Base-by-base conservation (phyloP, 106 monocot genomes). In the Alisma plantagoaquatica region DNA sequence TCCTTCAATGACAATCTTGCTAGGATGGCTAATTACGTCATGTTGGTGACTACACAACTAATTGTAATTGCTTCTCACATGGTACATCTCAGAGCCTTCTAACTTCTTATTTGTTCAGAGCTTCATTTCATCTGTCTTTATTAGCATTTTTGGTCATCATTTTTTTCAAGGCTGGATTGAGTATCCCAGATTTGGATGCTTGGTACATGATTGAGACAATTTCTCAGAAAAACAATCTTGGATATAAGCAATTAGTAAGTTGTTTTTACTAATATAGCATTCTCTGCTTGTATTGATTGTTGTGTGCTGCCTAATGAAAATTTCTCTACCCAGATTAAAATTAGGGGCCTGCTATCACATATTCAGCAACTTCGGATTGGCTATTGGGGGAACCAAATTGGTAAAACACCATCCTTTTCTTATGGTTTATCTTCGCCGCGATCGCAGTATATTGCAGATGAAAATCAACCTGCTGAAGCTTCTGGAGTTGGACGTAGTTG, bases 401-500 rank as follows among this genome's bases (percentile, higher is more conserved):
- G 73, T 16, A 96, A 84, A 57, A 30, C 28, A 7, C 75, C 73
- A 17, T 68, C 75, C 29, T 49, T 72, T 31, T 62, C 73, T 41
- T 74, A 73, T 80, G 77, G 79, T 24, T 69, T 90, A 62, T 65
- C 81, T 49, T 98, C 98, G n/a, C 98, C 98, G 23, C 89, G 70
- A 15, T 57, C 75, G 24, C 84, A 73, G 50, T 78, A 81, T 70
- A 55, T 45, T 29, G 63, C 71, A 57, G 90, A 86, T 75, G 90
- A 90, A 64, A 77, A 64, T 43, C 90, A 85, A 43, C 78, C 75
- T 57, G 59, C 82, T 24, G 98, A 98, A 52, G 81, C 77, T 22
- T 90, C 98, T 62, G 90, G 73, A 28, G 68, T 98, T 51, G 98
- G 89, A 5, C 84, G 98, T 28, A 98, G 77, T 82, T 98, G 98